Conservation (phyloP, 2,329 filamentous ascomycete genomes). For the Aureobasidium sp. region DNA sequence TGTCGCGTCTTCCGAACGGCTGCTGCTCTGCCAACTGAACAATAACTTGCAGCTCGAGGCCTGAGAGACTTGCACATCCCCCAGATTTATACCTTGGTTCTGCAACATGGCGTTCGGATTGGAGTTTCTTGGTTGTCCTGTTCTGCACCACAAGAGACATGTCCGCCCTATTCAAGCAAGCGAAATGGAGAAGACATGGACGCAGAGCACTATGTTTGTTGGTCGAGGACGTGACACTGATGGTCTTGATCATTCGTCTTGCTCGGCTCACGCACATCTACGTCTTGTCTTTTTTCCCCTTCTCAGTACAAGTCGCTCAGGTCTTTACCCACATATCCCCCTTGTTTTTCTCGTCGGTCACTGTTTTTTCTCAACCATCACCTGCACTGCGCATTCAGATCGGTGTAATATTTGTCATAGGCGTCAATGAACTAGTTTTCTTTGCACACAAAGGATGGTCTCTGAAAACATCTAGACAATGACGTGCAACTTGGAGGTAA, state of each 20-base stretch:
- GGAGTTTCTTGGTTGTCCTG: constrained; percentile 14
- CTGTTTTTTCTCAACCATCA: constrained; percentile 6
- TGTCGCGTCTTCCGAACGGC: constrained; percentile 12
- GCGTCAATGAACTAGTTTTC: constrained; percentile 12
- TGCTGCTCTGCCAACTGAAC: constrained; percentile 3
- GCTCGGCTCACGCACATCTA: constrained; percentile 1
- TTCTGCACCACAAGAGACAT: constrained; percentile 11
- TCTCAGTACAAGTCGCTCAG: constrained; percentile 12
- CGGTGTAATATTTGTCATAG: constrained; percentile 14
- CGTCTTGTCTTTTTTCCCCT: constrained; percentile 4
- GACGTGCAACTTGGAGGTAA: not conserved
- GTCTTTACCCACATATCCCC: constrained; percentile 11
- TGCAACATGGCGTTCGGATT: constrained; percentile 15
- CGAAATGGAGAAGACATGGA: constrained; percentile 1
- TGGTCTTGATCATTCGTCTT: constrained; percentile 7
- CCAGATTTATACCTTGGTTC: constrained; percentile 11
- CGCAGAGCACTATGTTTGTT: not conserved
- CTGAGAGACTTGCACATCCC: constrained; percentile 11
- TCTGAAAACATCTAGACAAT: not conserved
- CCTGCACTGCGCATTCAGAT: constrained; percentile 9
- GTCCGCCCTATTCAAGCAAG: not conserved
- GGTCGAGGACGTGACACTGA: not conserved
- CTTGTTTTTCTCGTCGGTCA: not conserved
- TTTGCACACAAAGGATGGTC: not conserved
- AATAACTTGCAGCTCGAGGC: not conserved